Evolutionary conservation across 2,329 filamentous ascomycete genomes (phyloP), one percentile per base, ranked within the genome.

Genomic region (Microcera coccophila): DNA sequence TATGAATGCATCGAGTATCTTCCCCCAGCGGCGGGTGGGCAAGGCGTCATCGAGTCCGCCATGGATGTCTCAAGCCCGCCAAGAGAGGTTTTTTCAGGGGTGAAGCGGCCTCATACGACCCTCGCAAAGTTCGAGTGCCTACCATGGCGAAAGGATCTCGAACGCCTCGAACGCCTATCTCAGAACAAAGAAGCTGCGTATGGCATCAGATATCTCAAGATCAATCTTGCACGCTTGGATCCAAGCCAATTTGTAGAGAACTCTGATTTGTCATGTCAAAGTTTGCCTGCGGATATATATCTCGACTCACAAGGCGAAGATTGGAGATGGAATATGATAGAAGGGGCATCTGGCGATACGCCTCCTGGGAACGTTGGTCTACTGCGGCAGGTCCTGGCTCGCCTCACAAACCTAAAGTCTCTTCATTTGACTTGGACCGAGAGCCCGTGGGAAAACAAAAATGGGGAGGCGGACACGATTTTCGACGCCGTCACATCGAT

Each of bases 101-200:
- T n/a, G n/a, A n/a, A n/a, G n/a, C n/a, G n/a, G n/a, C n/a, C n/a
- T n/a, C n/a, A n/a, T n/a, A n/a, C n/a, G 22, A 12, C 22, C 7
- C 22, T 26, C 22, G 7, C 22, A 26, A 12, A 26, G 22, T 26
- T 26, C 22, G 7, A 12, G 12, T 7, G 22, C 12, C 22, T 26
- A 26, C 12, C 12, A 32, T 16, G n/a, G 29, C 5, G 15, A 7
- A 16, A 71, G 7, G 73, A 76, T 49, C 63, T 72, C 32, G 59
- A 63, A 34, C 65, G 70, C 14, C 62, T 77, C 16, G 63, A 69
- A 42, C 60, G 59, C 37, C 71, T 77, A 42, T 68, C 73, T 14
- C 56, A 58, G 39, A 63, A 73, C 47, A 62, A 67, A 29, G 67
- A 65, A 5, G 65, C 74, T 22, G 65, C 67, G 38, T 55, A 55